Percentiles rank a stretch among this genome's conserved stretches.
Evolutionary conservation across 1,284 basidiomycete species (phyloP).

Genomic region (Fomitopsis schrenkii): DNA sequence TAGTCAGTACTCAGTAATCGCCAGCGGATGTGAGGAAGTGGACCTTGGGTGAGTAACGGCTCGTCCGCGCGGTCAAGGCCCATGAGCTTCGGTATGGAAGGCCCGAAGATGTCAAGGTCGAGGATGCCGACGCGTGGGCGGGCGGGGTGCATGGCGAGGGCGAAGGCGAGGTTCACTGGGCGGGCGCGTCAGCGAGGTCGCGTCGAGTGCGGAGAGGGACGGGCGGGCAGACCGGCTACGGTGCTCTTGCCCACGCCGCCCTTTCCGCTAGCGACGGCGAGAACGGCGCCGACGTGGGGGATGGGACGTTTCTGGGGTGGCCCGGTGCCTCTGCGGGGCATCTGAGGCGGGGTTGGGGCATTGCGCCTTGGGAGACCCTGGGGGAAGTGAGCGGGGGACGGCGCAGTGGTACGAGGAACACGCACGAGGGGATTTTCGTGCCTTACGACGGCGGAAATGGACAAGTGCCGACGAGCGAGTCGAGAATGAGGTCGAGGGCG

Average conservation of each 20-base stretch:
- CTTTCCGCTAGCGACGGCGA: conserved; percentile 92
- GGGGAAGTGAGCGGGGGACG: background rate
- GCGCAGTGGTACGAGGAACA: background rate
- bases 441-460: background rate
- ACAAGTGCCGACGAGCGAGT: background rate
- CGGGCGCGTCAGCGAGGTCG: background rate
- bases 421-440: background rate
- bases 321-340: conserved; percentile 53
- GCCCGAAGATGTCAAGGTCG: conserved; percentile 96
- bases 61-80: conserved; percentile 81
- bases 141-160: conserved; percentile 48
- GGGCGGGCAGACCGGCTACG: conserved; percentile 62
- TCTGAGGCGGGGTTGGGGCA: conserved; percentile 44
- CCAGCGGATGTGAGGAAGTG: conserved; percentile 17
- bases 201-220: background rate
- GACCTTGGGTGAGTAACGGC: conserved; percentile 74
- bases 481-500: background rate
- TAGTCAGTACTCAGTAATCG: no score
- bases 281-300: conserved; percentile 66
- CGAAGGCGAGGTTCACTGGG: conserved; percentile 80
- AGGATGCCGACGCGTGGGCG: conserved; percentile 78
- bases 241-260: conserved; percentile 98
- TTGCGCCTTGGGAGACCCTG: conserved; percentile 8
- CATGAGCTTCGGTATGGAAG: conserved; percentile 94
- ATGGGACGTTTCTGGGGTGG: conserved; percentile 54